Base-by-base conservation (phyloP, 2,329 filamentous ascomycete genomes). In the Xylariaceae sp. region DNA sequence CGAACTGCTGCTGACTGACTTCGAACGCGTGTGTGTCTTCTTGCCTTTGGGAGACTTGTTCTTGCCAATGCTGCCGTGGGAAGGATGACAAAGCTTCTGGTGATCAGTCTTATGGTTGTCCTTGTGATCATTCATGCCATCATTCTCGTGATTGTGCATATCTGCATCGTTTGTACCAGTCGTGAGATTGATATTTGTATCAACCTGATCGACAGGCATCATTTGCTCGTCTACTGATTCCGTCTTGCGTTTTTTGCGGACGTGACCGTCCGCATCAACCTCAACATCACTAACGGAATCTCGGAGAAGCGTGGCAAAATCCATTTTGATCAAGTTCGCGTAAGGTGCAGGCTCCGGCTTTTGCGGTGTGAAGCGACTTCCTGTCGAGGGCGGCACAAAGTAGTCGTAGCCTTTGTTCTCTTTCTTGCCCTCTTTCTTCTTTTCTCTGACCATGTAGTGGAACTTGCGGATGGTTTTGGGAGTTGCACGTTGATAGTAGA, bases 401-500 rank as follows among this genome's bases (percentile, higher is more conserved):
- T 83, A 83, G 61, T 82, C 76, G 72, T 75, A 76, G 60, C 78
- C 77, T 67, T 78, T 74, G 69, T 82, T 75, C 64, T 81, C 76
- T 65, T 78, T 80, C 65, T 80, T 81, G 51, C 82, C 85, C 62
- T 86, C 80, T 58, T 75, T 78, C 70, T 87, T 87, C 73, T 80
- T 83, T 55, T 78, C 71, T 64, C 76, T 73, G 46, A 88, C 69
- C 39, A 83, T 76, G 34, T 72, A 74, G 45, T 73, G 74, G 67
- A 87, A 87, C 60, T 82, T 76, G 34, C 76, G 71, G 48, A 82
- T 68, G 1, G 83, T 82, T 33, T 80, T 78, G 33, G 73, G 67
- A 61, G 82, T 80, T n/a, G 84, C 84, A 16, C 78, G 82, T 66
- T 86, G 82, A 62, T 77, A 75, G 69, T 81, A 86, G 40, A 87